Evolutionary conservation across 148 eudicot genomes (phyloP).

Genomic region (Chenopodium quinoa): DNA sequence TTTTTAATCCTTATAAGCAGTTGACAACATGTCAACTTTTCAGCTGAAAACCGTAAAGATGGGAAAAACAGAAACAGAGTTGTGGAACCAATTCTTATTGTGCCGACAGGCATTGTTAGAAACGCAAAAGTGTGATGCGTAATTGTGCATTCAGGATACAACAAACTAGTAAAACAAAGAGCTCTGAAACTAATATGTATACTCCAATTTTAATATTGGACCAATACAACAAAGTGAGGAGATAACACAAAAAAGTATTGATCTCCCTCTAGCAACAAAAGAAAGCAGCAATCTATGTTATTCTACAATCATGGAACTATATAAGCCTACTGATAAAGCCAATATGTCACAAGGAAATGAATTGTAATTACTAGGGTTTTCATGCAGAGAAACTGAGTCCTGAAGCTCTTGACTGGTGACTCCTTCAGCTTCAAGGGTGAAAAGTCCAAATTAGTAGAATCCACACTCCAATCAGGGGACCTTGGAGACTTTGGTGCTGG

Average conservation of each 20-base stretch:
- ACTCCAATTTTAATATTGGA: background rate
- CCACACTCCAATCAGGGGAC: constrained; percentile 18
- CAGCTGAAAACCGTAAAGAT: too few relatives aligned
- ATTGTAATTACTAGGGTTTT: background rate
- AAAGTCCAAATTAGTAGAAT: constrained; percentile 13
- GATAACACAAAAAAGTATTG: constrained; percentile 29
- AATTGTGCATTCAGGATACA: background rate
- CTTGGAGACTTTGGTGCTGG: constrained; percentile 9
- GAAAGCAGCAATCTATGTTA: background rate
- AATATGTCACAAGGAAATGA: background rate
- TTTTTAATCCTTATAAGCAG: too few relatives aligned
- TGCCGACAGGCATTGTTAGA: too few relatives aligned
- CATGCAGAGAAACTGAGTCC: background rate
- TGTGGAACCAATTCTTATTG: too few relatives aligned
- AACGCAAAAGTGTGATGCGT: too few relatives aligned
- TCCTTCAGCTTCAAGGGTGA: constrained; percentile 29
- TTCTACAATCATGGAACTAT: background rate
- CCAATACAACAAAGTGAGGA: constrained; percentile 6
- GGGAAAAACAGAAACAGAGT: too few relatives aligned
- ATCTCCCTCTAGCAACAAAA: constrained; percentile 18
- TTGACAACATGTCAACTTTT: too few relatives aligned
- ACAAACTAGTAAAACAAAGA: background rate
- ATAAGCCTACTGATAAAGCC: background rate
- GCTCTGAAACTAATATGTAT: background rate
- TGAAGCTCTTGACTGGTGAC: constrained; percentile 10